Conservation (phyloP, 2,329 filamentous ascomycete genomes). For the Botryotinia calthae region DNA sequence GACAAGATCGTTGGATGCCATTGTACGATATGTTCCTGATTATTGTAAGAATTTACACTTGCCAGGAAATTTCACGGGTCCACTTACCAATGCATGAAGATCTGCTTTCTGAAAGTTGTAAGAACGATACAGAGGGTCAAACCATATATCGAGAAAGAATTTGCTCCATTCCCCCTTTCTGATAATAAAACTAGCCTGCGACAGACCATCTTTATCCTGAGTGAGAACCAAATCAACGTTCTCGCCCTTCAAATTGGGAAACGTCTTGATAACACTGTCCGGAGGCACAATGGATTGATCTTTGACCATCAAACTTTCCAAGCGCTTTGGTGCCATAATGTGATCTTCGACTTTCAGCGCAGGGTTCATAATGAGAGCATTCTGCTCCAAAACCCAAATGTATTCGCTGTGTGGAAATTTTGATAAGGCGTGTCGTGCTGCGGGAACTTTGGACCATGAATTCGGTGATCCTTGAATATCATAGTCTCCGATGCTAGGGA, state of each 20-base stretch:
- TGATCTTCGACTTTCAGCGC: constrained; percentile 65
- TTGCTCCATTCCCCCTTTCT: constrained; percentile 85
- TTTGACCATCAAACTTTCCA: constrained; percentile 79
- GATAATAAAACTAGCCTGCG: constrained; percentile 74
- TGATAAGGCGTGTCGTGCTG: constrained; percentile 84
- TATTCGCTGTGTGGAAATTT: constrained; percentile 73
- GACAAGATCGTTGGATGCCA: constrained; percentile 97
- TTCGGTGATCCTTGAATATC: constrained; percentile 57
- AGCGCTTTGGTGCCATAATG: constrained; percentile 62
- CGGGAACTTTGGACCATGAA: constrained; percentile 77
- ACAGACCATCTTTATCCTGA: constrained; percentile 79
- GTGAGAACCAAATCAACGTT: constrained; percentile 80
- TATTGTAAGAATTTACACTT: constrained; percentile 17
- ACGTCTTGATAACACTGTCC: constrained; percentile 95
- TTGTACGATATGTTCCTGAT: constrained; percentile 80
- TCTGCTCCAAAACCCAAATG: constrained; percentile 83
- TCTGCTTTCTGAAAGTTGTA: constrained; percentile 98
- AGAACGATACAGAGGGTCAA: constrained; percentile 85
- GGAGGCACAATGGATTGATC: constrained; percentile 87
- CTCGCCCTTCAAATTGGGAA: constrained; percentile 72
- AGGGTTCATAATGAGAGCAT: constrained; percentile 87
- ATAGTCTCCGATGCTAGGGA: constrained; percentile 75
- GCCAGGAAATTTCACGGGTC: neutral
- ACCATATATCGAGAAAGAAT: constrained; percentile 94
- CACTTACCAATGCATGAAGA: constrained; percentile 77